These are phyloP conservation scores for Macrolepiota dolichaula DNA, from an alignment of 768 basidiomycete genomes.

Conservation along the genomic window DNA sequence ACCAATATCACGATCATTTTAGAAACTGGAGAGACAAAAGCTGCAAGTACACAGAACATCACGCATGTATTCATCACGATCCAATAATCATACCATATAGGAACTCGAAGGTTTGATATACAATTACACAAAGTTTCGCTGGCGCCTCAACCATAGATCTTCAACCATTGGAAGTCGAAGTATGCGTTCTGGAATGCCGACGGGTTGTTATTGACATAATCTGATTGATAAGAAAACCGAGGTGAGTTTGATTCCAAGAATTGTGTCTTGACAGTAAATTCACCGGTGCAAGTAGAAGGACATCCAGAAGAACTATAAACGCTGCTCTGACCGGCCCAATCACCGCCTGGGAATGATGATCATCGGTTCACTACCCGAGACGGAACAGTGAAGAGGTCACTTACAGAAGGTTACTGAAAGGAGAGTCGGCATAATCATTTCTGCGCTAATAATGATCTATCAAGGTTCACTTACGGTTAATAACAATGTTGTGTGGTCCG, in stretches of 20 bases:
- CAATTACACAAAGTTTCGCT: not conserved
- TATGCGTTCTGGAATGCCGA: conserved; percentile 57
- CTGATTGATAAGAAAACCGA: conserved; percentile 24
- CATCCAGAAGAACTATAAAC: conserved; percentile 6
- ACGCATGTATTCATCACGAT: not conserved
- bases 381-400: conserved; percentile 14
- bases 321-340: conserved; percentile 12
- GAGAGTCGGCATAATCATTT: not conserved
- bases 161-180: conserved; percentile 46
- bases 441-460: not conserved
- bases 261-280: not conserved
- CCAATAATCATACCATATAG: not conserved
- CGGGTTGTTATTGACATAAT: conserved; percentile 62
- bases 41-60: not conserved
- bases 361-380: conserved; percentile 5
- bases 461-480: conserved; percentile 35
- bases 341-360: conserved; percentile 8
- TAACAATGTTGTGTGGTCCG: conserved; percentile 52
- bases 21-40: no score
- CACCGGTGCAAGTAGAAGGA: conserved; percentile 11
- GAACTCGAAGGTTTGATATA: no score
- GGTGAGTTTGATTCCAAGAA: not conserved
- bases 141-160: not conserved
- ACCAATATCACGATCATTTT: no score
- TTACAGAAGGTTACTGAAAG: conserved; percentile 49